phyloP scores from a whole-genome alignment of 2,329 filamentous ascomycete genomes.

The Magnaporthiopsis incrustans region DNA sequence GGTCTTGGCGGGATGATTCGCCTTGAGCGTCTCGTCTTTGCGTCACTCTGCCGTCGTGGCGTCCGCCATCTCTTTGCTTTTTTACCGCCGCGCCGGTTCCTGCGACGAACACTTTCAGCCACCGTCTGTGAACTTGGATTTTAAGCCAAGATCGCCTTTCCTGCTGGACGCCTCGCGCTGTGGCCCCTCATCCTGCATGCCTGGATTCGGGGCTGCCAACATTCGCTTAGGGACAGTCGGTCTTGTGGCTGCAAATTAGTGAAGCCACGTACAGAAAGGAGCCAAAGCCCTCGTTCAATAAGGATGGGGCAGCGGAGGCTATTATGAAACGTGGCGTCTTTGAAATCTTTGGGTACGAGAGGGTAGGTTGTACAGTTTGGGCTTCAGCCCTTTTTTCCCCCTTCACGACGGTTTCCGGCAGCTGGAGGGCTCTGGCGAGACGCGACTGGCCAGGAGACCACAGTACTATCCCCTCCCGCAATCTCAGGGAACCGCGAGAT shows the following conservation, averaged over 20 bases:
- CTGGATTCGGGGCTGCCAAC: background rate
- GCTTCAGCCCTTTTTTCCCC: background rate
- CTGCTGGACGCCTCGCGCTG: too few relatives aligned
- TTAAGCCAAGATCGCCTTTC: too few relatives aligned
- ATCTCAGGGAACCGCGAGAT: background rate
- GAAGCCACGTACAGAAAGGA: background rate
- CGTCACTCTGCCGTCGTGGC: background rate
- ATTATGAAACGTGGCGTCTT: too few relatives aligned
- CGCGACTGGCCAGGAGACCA: background rate
- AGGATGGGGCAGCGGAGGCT: too few relatives aligned
- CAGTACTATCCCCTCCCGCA: background rate
- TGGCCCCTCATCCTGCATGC: background rate
- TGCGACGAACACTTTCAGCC: background rate
- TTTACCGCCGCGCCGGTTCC: background rate
- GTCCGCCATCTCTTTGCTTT: background rate
- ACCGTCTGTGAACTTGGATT: background rate
- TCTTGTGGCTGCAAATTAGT: too few relatives aligned
- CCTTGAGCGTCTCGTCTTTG: background rate
- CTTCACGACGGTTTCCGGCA: background rate
- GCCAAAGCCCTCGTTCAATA: background rate
- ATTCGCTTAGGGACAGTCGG: too few relatives aligned
- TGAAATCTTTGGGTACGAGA: too few relatives aligned
- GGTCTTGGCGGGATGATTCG: background rate
- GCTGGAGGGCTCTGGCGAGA: background rate
- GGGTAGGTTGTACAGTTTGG: too few relatives aligned